phyloP scores from a whole-genome alignment of 345 rosid genomes.

The Dipteronia sinensis region DNA sequence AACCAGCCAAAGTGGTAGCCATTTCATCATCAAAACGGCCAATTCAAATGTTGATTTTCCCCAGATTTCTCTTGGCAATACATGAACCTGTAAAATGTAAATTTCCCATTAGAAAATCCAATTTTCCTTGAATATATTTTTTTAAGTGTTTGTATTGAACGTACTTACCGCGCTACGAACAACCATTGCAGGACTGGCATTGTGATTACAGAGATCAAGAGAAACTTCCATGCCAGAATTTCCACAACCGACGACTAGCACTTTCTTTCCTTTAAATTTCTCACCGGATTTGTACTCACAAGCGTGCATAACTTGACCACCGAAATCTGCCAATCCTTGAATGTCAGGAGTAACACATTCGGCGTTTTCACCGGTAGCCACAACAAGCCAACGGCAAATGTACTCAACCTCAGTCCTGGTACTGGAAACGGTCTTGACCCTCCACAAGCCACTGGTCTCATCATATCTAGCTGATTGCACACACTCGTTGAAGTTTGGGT shows the following conservation, averaged over 20 bases:
- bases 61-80: slow-evolving; percentile 62
- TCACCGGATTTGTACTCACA: slow-evolving; percentile 81
- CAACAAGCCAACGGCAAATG: slow-evolving; percentile 91
- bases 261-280: slow-evolving; percentile 61
- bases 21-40: slow-evolving; percentile 52
- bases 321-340: slow-evolving; percentile 65
- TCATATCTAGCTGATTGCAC: slow-evolving; percentile 83
- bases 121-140: neutral
- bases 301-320: slow-evolving; percentile 75
- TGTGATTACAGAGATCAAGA: slow-evolving; percentile 77
- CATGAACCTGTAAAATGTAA: slow-evolving; percentile 58
- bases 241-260: slow-evolving; percentile 90
- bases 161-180: slow-evolving; percentile 81
- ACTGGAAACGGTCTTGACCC: slow-evolving; percentile 60
- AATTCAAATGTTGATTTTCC: slow-evolving; percentile 71
- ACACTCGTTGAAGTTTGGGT: slow-evolving; percentile 77
- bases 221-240: slow-evolving; percentile 98
- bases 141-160: neutral
- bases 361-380: slow-evolving; percentile 96
- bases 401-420: slow-evolving; percentile 65
- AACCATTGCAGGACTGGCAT: slow-evolving; percentile 77
- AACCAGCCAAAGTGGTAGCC: slow-evolving; percentile 79
- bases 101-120: slow-evolving; percentile 15
- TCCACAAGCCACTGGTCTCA: slow-evolving; percentile 79
- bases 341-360: slow-evolving; percentile 73